Evolutionary conservation across 2,329 filamentous ascomycete genomes (phyloP).

Genomic region (Alternaria incomplexa): DNA sequence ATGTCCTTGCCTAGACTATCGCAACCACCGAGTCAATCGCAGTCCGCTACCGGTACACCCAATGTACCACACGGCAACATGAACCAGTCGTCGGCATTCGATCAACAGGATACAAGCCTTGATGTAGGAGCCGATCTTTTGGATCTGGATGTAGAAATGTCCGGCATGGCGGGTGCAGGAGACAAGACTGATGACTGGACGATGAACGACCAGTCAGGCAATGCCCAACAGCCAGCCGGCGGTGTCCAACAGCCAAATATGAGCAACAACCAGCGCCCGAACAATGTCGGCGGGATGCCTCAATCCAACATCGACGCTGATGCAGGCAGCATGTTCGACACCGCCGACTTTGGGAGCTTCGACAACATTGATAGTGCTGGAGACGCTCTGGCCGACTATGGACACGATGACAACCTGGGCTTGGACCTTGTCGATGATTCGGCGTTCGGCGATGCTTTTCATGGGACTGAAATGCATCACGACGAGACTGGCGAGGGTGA

Average conservation of each 20-base stretch:
- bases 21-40: conserved; percentile 63
- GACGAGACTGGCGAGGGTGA: conserved; percentile 39
- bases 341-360: conserved; percentile 45
- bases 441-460: conserved; percentile 50
- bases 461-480: conserved; percentile 45
- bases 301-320: conserved; percentile 37
- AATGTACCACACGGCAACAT: conserved; percentile 34
- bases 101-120: conserved; percentile 31
- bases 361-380: conserved; percentile 49
- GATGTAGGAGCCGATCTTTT: conserved; percentile 44
- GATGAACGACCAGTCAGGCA: conserved; percentile 34
- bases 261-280: conserved; percentile 23
- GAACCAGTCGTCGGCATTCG: conserved; percentile 31
- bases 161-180: conserved; percentile 55
- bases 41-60: conserved; percentile 66
- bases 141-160: conserved; percentile 62
- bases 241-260: conserved; percentile 24
- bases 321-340: conserved; percentile 46
- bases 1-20: conserved; percentile 63
- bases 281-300: conserved; percentile 19
- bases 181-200: conserved; percentile 48
- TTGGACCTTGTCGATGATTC: conserved; percentile 49
- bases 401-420: conserved; percentile 46
- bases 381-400: conserved; percentile 48
- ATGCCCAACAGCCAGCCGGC: conserved; percentile 24